A percentile compares a stretch with the other conserved stretches of the same genome.
Evolutionary conservation across 805 yeast genomes (phyloP).

Genomic region (Maudiozyma serrabonitensis): DNA sequence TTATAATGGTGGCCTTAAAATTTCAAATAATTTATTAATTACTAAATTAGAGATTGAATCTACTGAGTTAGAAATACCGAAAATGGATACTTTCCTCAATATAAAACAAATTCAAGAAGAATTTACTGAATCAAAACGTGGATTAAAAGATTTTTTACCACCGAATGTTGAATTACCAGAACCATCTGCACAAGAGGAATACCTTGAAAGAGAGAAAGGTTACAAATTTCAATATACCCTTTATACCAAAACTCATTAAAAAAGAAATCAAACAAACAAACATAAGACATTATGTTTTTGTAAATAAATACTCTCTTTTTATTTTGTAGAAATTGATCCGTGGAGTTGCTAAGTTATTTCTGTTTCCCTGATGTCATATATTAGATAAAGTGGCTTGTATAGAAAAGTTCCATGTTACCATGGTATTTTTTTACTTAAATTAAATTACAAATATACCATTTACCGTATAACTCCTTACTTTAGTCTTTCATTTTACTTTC

Average conservation of each 20-base stretch:
- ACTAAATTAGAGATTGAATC: conserved; percentile 48
- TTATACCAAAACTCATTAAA: conserved; percentile 36
- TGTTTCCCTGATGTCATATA: no score
- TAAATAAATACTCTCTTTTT: neutral
- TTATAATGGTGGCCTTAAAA: conserved; percentile 45
- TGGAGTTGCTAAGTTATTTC: no score
- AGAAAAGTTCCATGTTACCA: no score
- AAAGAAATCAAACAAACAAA: neutral
- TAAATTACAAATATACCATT: no score
- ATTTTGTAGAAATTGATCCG: no score
- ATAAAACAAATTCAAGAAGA: conserved; percentile 16
- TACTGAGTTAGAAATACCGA: conserved; percentile 25
- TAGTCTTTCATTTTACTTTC: no score
- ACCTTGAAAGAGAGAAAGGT: conserved; percentile 36
- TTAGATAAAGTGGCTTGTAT: no score
- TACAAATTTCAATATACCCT: conserved; percentile 51
- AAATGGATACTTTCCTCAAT: conserved; percentile 65
- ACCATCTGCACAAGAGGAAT: conserved; percentile 31
- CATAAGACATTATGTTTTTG: neutral
- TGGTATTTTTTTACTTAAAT: no score
- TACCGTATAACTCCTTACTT: no score
- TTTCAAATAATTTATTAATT: conserved; percentile 48
- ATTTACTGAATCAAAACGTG: conserved; percentile 15
- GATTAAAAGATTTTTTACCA: conserved; percentile 33
- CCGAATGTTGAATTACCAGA: conserved; percentile 25